A percentile compares a stretch with the other conserved stretches of the same genome.
Evolutionary conservation across 2,329 filamentous ascomycete genomes (phyloP).

Genomic region (Hypoxylon rubiginosum): DNA sequence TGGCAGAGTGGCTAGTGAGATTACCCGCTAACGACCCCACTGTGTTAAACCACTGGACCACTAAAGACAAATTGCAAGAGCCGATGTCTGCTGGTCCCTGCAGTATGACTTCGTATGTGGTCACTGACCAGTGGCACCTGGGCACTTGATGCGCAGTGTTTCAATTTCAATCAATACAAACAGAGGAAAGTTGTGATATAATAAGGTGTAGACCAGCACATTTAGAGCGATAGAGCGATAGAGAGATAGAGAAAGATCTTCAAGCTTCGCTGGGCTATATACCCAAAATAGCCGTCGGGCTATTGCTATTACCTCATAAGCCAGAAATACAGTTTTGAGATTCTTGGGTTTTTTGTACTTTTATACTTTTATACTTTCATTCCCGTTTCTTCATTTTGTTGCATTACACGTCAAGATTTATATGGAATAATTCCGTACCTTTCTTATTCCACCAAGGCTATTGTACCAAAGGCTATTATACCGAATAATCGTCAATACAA

Average conservation of each 20-base stretch:
- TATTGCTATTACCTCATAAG: constrained; percentile 32
- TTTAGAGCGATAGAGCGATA: too few relatives aligned
- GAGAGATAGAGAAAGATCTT: constrained; percentile 29
- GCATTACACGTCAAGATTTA: background rate
- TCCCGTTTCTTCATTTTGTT: too few relatives aligned
- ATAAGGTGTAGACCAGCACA: constrained; percentile 8
- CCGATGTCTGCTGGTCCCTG: constrained; percentile 38
- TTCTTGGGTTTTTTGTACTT: background rate
- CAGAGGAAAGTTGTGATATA: constrained; percentile 21
- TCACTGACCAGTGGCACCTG: constrained; percentile 38
- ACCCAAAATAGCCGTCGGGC: constrained; percentile 21
- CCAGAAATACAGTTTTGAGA: background rate
- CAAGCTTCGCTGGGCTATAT: constrained; percentile 13
- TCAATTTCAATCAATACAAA: constrained; percentile 22
- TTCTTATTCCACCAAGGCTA: background rate
- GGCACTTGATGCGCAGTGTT: constrained; percentile 27
- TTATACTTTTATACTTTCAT: background rate
- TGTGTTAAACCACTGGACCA: constrained; percentile 11
- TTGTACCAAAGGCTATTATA: background rate
- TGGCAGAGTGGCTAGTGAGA: constrained; percentile 31
- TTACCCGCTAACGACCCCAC: constrained; percentile 29
- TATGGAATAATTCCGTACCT: background rate
- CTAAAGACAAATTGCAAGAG: constrained; percentile 16
- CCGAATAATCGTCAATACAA: constrained; percentile 15
- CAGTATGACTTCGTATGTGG: constrained; percentile 36